These are phyloP conservation scores for Psilocybe tampanensis DNA, from an alignment of 768 basidiomycete genomes.

Conservation along the genomic window DNA sequence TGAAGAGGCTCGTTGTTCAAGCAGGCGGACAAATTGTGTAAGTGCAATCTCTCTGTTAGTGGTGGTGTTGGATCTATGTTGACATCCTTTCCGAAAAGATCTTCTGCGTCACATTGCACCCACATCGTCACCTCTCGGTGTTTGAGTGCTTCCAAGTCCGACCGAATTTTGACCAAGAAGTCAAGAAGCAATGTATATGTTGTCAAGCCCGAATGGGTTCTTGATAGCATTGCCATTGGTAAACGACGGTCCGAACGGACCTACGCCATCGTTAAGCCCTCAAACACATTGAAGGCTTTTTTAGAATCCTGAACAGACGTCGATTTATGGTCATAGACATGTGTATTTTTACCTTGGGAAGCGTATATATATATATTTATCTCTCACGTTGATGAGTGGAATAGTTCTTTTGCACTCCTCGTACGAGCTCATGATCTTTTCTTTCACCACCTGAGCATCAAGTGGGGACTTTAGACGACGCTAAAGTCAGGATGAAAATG, in stretches of 20 bases:
- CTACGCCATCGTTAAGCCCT: conserved; percentile 52
- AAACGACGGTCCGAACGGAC: conserved; percentile 60
- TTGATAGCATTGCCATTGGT: conserved; percentile 64
- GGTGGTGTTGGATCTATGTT: not conserved
- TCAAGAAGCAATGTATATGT: conserved; percentile 54
- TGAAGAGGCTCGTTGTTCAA: conserved; percentile 65
- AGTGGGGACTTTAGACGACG: conserved; percentile 13
- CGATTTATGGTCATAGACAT: not conserved
- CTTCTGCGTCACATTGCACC: conserved; percentile 62
- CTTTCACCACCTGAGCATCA: conserved; percentile 9
- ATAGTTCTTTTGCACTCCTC: not conserved
- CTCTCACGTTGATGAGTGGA: conserved; percentile 8
- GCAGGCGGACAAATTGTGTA: conserved; percentile 73
- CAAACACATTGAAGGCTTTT: conserved; percentile 29
- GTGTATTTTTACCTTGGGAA: not conserved
- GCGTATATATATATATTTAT: not conserved
- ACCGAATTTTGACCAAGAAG: conserved; percentile 59
- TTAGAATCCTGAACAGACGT: conserved; percentile 10
- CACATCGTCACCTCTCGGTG: conserved; percentile 79
- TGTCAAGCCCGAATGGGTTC: conserved; percentile 77
- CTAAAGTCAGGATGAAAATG: not conserved
- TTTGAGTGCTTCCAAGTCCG: conserved; percentile 72
- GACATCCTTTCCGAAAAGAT: conserved; percentile 35
- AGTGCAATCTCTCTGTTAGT: conserved; percentile 17
- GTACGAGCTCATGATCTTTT: conserved; percentile 8